A percentile compares a stretch with the other conserved stretches of the same genome.
Evolutionary conservation across 2,329 filamentous ascomycete genomes (phyloP).

Genomic region (Aspergillus luchuensis): DNA sequence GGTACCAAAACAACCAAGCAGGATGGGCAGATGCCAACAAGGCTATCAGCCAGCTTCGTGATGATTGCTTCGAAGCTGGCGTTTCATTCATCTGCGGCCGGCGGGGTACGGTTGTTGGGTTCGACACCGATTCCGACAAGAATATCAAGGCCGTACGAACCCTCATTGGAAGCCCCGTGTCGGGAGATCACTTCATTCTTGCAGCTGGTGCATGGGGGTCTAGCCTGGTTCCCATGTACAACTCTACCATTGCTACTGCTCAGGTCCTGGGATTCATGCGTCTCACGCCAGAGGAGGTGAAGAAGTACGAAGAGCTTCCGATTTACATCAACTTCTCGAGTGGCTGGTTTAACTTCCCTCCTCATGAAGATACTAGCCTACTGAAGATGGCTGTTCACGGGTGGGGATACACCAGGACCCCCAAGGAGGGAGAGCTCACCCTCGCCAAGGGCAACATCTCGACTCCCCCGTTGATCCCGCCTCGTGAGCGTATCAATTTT

Average conservation of each 20-base stretch:
- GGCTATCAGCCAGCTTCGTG: conserved; percentile 19
- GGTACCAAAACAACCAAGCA: conserved; percentile 25
- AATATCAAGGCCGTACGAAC: conserved; percentile 17
- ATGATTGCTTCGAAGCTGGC: conserved; percentile 20
- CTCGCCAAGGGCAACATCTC: conserved; percentile 21
- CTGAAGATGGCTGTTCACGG: conserved; percentile 35
- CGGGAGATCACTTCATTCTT: conserved; percentile 24
- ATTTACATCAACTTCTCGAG: conserved; percentile 35
- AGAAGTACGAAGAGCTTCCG: conserved; percentile 38
- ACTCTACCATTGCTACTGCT: conserved; percentile 21
- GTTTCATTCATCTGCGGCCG: conserved; percentile 20
- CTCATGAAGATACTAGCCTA: conserved; percentile 25
- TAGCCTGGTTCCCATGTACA: conserved; percentile 22
- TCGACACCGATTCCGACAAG: conserved; percentile 14
- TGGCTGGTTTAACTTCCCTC: conserved; percentile 36
- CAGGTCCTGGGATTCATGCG: conserved; percentile 32
- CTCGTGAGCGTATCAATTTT: conserved; percentile 20
- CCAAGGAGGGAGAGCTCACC: conserved; percentile 7
- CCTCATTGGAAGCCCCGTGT: conserved; percentile 19
- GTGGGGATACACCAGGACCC: conserved; percentile 48
- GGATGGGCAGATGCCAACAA: conserved; percentile 28
- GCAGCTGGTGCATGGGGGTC: conserved; percentile 30
- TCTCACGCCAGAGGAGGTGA: conserved; percentile 29
- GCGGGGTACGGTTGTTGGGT: conserved; percentile 20
- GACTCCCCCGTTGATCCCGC: conserved; percentile 16